Base-by-base conservation (phyloP, 2,329 filamentous ascomycete species). In the Fusarium goolgardi region DNA sequence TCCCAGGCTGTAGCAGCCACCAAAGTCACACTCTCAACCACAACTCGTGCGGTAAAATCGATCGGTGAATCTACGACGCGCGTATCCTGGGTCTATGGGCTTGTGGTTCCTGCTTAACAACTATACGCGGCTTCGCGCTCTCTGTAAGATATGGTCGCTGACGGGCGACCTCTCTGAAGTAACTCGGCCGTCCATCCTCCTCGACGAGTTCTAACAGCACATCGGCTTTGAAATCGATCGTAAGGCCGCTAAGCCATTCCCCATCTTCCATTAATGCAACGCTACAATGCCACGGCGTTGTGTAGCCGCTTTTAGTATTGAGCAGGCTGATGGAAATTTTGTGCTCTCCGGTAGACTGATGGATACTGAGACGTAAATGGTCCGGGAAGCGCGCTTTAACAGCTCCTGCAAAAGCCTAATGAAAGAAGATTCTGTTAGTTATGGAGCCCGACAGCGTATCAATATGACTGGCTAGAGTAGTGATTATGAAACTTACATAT, bases 241-340 rank as follows among this genome's bases (percentile, higher is more conserved):
- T 43, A 12, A 50, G 55, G 9, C 35, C 55, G 18, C 55, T 57
- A 0, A 50, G 40, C 55, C 55, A 57, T 18, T 57, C 55, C 0
- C 47, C 55, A 0, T 27, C 53, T 4, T 16, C 31, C 40, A 34
- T 37, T 21, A 57, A 40, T 4, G 55, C 55, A 13, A 57, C 37
- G 6, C 37, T 55, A 41, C 75, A 77, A 50, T 77, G 75, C 75
- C 75, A 77, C 0, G 75, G 75, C 0, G 75, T 77, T 1, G 75
- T 77, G 51, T 71, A 77, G 12, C 71, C 72, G 1, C 71, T 76
- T 20, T 67, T 71, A 20, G 75, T 76, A 53, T 72, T 70, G 25
- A 77, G 71, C 8, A 76, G 58, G 13, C 73, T 69, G 8, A 77
- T 67, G 1, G 73, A 77, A 2, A 77, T 46, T 34, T 77, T 77